Base-by-base conservation (phyloP, 345 rosid genomes). In the Hevea brasiliensis region DNA sequence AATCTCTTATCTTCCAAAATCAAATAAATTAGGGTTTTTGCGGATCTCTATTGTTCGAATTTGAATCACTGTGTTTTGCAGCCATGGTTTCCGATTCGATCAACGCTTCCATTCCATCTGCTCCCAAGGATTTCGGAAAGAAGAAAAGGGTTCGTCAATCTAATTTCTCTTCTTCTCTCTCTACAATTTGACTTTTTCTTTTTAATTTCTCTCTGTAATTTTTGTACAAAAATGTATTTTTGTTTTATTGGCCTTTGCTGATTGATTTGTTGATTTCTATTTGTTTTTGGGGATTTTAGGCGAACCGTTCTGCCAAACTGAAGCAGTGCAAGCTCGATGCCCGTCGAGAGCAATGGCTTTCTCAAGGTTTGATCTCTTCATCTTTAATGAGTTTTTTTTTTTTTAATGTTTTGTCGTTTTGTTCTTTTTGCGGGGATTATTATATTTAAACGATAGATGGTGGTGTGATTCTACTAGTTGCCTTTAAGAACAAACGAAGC, bases 301-400 rank as follows among this genome's bases (percentile, higher is more conserved):
- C 82, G 42, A 87, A 94, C 81, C 85, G 96, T 89, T 83, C 96
- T 7, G 97, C 96, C n/a, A 91, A 89, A 83, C 76, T 94, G 88
- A 94, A 90, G 85, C 97, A 92, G 85, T 86, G 88, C 89, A 94
- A 94, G 86, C 86, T 94, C 0, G 96, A 90, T 77, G 96, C 86
- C 21, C 97, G 98, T 50, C 96, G 98, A 20, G 97, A 91, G 82
- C 98, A 94, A 84, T 94, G 98, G 98, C 96, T 91, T 73, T 89
- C 98, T 71, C 98, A 94, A 83, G 90, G 98, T 91, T 59, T 2
- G 9, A 1, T 7, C 20, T 18, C 2, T 41, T 11, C 15, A 41
- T 11, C 20, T 42, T 41, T 48, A 35, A 55, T n/a, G 11, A 9
- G 35, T 13, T 21, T 26, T 59, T 23, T 63, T 20, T 64, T n/a